Evolutionary conservation across 176 grass and related monocot species (phyloP).

Genomic region (Cenchrus americanus): DNA sequence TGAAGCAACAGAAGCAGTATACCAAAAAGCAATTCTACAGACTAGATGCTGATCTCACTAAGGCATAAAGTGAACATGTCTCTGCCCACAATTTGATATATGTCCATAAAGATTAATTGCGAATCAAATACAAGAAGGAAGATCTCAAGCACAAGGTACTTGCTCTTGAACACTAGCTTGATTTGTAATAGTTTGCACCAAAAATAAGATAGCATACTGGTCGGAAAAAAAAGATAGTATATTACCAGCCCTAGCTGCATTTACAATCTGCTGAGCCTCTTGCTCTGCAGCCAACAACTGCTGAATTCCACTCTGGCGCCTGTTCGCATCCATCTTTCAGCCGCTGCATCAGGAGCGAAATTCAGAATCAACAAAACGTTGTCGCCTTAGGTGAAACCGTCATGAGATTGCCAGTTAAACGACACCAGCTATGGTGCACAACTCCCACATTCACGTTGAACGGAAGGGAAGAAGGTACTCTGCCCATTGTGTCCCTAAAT

Average conservation of each 20-base stretch:
- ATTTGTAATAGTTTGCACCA: neutral
- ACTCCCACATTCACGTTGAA: neutral
- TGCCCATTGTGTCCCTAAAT: neutral
- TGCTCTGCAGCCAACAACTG: constrained; percentile 92
- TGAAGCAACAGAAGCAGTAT: neutral
- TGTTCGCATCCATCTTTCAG: constrained; percentile 66
- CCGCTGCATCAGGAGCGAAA: neutral
- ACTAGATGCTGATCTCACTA: neutral
- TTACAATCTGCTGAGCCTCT: constrained; percentile 90
- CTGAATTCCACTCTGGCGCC: constrained; percentile 85
- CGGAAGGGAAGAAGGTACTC: neutral
- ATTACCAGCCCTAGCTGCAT: constrained; percentile 71
- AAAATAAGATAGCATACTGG: neutral
- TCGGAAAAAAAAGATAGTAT: neutral
- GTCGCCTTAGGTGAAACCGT: neutral
- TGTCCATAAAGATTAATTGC: neutral
- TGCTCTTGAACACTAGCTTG: neutral
- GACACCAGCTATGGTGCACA: neutral
- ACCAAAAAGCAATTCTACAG: neutral
- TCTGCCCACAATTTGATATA: neutral
- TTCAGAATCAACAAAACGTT: constrained; percentile 1
- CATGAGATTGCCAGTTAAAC: neutral
- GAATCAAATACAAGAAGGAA: neutral
- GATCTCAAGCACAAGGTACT: neutral
- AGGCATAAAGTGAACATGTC: constrained; percentile 1